phyloP scores from a whole-genome alignment of 306 rosid species.

The Clitoria ternatea region DNA sequence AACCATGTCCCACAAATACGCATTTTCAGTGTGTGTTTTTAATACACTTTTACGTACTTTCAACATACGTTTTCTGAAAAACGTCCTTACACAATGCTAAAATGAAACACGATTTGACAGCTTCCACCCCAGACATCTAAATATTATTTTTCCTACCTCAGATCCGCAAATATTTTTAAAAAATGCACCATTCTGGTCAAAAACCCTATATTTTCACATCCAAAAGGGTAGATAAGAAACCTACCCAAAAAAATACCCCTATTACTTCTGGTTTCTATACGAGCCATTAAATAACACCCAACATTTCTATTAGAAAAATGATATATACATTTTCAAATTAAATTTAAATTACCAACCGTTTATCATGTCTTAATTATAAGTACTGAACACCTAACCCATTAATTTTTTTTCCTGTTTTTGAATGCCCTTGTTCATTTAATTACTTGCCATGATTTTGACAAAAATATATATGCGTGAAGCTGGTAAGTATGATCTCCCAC shows the following conservation, averaged over 20 bases:
- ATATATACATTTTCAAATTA: not conserved
- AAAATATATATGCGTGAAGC: not conserved
- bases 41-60: too few species aligned
- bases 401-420: not conserved
- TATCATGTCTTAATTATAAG: not conserved
- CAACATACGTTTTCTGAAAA: too few species aligned
- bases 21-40: too few species aligned
- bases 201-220: too few species aligned
- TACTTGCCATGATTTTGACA: not conserved
- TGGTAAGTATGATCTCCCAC: not conserved
- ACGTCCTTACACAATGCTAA: too few species aligned
- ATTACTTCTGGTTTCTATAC: slow-evolving; percentile 2
- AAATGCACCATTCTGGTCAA: too few species aligned
- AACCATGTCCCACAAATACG: too few species aligned
- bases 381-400: not conserved
- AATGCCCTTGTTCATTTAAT: not conserved
- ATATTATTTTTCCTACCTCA: too few species aligned
- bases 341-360: not conserved
- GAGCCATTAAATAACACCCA: not conserved
- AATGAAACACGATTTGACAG: too few species aligned
- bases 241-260: slow-evolving; percentile 5
- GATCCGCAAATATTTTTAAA: too few species aligned
- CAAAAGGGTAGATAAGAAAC: slow-evolving; percentile 8
- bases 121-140: too few species aligned
- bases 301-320: not conserved